A percentile compares a stretch with the other conserved stretches of the same genome.
These are phyloP conservation scores for Astragalus glycyphyllos DNA, from an alignment of 306 rosid genomes.

Conservation along the genomic window DNA sequence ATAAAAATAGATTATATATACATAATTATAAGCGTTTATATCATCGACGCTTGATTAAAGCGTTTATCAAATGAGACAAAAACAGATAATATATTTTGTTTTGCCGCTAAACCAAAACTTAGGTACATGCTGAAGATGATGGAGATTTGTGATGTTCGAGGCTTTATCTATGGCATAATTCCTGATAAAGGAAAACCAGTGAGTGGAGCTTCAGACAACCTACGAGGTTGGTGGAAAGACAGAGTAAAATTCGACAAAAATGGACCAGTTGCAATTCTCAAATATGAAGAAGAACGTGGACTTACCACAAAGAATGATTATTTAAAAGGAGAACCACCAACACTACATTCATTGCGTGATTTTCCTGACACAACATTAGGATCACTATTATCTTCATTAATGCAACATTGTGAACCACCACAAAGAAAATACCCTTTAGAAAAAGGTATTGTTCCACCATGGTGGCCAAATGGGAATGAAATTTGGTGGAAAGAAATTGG, in stretches of 20 bases:
- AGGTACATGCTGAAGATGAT: conserved; percentile 78
- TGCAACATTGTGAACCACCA: conserved; percentile 79
- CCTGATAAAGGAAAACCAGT: conserved; percentile 73
- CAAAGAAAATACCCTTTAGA: conserved; percentile 72
- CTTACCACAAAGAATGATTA: background rate
- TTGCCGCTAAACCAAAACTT: no score
- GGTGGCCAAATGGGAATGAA: conserved; percentile 84
- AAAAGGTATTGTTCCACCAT: conserved; percentile 71
- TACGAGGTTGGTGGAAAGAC: conserved; percentile 90
- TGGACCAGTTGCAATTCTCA: conserved; percentile 66
- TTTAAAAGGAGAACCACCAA: conserved; percentile 26
- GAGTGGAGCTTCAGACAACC: conserved; percentile 77
- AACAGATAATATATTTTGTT: no score
- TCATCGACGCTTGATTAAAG: no score
- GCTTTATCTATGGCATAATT: conserved; percentile 80
- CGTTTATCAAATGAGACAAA: no score
- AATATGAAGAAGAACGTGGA: conserved; percentile 58
- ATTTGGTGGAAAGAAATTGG: conserved; percentile 66
- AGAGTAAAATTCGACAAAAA: conserved; percentile 66
- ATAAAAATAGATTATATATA: no score
- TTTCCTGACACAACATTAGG: conserved; percentile 71
- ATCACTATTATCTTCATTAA: conserved; percentile 61
- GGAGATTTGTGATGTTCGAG: conserved; percentile 72
- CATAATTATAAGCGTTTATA: no score
- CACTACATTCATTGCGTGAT: conserved; percentile 53